phyloP scores from a whole-genome alignment of 1,284 basidiomycete genomes.

The Filobasidium uniguttulatum region DNA sequence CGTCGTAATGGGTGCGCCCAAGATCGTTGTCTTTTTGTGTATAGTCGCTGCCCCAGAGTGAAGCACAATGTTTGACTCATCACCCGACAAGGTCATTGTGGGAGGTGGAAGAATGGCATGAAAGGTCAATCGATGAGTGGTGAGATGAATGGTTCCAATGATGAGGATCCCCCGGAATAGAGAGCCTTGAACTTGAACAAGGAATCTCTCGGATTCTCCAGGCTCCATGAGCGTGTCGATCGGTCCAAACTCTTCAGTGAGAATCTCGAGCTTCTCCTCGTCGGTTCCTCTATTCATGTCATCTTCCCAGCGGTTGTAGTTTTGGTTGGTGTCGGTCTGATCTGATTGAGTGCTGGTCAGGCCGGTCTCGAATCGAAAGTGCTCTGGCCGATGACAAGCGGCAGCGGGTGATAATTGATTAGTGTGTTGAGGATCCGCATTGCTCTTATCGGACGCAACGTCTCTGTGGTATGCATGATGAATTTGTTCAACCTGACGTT shows the following conservation, averaged over 20 bases:
- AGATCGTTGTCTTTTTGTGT: conserved; percentile 38
- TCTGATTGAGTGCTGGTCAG: no score
- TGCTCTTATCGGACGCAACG: background rate
- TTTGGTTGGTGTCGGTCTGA: background rate
- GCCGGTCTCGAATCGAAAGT: no score
- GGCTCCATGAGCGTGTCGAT: conserved; percentile 37
- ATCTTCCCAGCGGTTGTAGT: conserved; percentile 1
- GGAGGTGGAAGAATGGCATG: conserved; percentile 50
- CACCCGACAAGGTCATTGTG: conserved; percentile 26
- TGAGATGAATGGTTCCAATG: conserved; percentile 48
- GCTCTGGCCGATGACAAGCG: no score
- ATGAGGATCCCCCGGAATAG: conserved; percentile 34
- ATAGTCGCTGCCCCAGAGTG: conserved; percentile 46
- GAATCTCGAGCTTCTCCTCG: conserved; percentile 30
- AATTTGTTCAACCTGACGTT: background rate
- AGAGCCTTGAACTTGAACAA: conserved; percentile 46
- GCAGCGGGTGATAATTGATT: no score
- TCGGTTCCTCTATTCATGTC: conserved; percentile 18
- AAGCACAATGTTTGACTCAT: conserved; percentile 30
- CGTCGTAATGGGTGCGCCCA: conserved; percentile 38
- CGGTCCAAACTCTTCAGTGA: conserved; percentile 34
- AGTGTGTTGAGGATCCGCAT: background rate
- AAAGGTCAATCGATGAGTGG: conserved; percentile 51
- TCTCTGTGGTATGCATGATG: conserved; percentile 1
- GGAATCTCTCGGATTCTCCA: conserved; percentile 42